Base-by-base conservation (phyloP, 2,329 filamentous ascomycete genomes). In the Pseudogymnoascus sp. region DNA sequence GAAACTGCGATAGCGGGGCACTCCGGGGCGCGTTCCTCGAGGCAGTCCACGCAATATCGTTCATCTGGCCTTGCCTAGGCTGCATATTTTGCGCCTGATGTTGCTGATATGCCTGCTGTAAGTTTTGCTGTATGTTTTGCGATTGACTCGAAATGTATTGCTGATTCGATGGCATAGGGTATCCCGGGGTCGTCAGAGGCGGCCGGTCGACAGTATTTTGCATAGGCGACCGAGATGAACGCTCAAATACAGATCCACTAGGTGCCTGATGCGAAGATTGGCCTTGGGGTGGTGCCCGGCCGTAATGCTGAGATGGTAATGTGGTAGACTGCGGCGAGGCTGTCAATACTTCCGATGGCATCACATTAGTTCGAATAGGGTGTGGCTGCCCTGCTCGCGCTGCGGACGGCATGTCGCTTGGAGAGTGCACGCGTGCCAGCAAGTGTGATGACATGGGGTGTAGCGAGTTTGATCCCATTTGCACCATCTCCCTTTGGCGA, bases 391-490 rank as follows among this genome's bases (percentile, higher is more conserved):
- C 23, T 3, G 15, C 23, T 28, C 28, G 44, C 21, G 44, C n/a
- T 5, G 13, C 8, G 15, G 44, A 9, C 17, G 23, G 44, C 1
- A 28, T 28, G 15, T 28, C 28, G 23, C 23, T 50, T 28, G 44
- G 23, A 28, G 44, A 28, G 3, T 28, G 44, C 28, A 28, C 23
- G 21, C 44, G 23, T 5, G 4, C 11, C 5, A 4, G 19, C 10
- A 44, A 3, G 5, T 13, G 21, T 50, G 17, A 11, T 36, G 67
- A 65, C 50, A 38, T 33, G 10, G 26, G 64, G 10, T 63, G 21
- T 28, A 15, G 8, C 23, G 15, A 4, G 7, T 31, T 53, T 17
- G 23, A 8, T 23, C n/a, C 17, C 28, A 15, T 15, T 4, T 38
- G 36, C 21, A 9, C 9, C 13, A 15, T 21, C 4, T 38, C 21